Evolutionary conservation across 345 rosid genomes (phyloP), one percentile per base, ranked within the genome.

Genomic region (Brassica rapa): DNA sequence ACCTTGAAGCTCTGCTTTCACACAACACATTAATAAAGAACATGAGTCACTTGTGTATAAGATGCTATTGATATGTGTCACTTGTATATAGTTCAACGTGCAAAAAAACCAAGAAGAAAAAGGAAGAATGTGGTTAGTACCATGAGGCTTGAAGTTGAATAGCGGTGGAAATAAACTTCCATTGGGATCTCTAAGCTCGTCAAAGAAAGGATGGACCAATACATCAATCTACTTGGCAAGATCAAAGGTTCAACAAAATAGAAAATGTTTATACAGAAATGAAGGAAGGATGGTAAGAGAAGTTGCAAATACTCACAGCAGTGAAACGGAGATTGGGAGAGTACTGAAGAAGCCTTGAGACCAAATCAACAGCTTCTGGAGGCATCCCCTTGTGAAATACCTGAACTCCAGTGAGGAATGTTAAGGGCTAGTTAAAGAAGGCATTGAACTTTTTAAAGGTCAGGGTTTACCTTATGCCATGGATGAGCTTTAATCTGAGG

Each of bases 401-500:
- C 99, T 95, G 84, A 12, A 10, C n/a, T 2, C 51, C 15, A 2
- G 33, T 12, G 76, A 12, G 41, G 74, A 46, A 46, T 16, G 1
- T 35, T 65, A 62, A 11, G 16, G 25, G 43, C 32, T 19, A 4
- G 29, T 33, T 27, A 32, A 53, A 53, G 14, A 37, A 68, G 59
- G 9, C 57, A 67, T 0, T 35, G 24, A 2, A 23, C 3, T 32
- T 15, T 1, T n/a, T 4, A 49, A 49, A 49, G 16, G 19, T n/a
- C 19, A 64, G 12, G 12, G 51, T 16, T 16, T 35, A 92, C 99
- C 97, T 95, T 94, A 85, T 94, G 99, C 99, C 98, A 93, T 10
- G 98, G 98, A 82, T 94, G 98, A 57, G 98, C 97, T 86, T 94
- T 94, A 66, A 94, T 92, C 85, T 94, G 99, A 59, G 99, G 98